Evolutionary conservation across 208 protist species (phyloP).

Genomic region (Zelonia costaricensis): DNA sequence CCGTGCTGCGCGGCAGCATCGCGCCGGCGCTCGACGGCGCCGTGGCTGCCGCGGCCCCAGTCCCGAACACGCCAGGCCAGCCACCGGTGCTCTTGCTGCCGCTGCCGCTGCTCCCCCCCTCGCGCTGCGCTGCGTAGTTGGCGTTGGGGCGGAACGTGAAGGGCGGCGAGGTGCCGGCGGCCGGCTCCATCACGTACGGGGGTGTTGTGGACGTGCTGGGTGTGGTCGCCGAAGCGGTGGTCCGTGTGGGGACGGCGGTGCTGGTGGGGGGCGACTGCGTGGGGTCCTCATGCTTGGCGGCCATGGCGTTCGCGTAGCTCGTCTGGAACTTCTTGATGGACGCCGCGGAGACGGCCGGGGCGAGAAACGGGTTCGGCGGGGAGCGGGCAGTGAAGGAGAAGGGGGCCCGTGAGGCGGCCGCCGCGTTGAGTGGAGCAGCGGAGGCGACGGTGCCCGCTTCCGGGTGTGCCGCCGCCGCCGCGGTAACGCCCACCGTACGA

Average conservation of each 20-base stretch:
- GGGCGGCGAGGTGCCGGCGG: slow-evolving; percentile 40
- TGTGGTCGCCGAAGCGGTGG: background rate
- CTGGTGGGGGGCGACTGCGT: background rate
- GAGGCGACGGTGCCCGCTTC: background rate
- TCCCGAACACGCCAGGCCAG: background rate
- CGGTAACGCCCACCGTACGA: too few relatives aligned
- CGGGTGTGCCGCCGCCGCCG: too few relatives aligned
- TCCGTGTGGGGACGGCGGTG: background rate
- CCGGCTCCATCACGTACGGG: slow-evolving; percentile 33
- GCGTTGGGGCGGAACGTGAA: slow-evolving; percentile 42
- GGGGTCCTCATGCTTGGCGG: slow-evolving; percentile 14
- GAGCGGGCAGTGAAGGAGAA: background rate
- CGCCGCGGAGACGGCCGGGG: slow-evolving; percentile 11
- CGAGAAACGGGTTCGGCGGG: slow-evolving; percentile 3
- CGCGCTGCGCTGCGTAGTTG: slow-evolving; percentile 1
- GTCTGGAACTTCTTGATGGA: slow-evolving; percentile 15
- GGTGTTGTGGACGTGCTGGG: background rate
- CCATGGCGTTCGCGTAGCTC: slow-evolving; percentile 8
- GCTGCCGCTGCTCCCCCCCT: background rate
- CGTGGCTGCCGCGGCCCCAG: background rate
- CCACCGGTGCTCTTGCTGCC: background rate
- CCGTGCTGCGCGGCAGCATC: slow-evolving; percentile 7
- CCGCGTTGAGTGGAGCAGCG: too few relatives aligned
- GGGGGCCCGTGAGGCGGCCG: background rate
- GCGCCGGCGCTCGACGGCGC: background rate